phyloP scores from a whole-genome alignment of 345 rosid genomes.

The Corymbia maculata region DNA sequence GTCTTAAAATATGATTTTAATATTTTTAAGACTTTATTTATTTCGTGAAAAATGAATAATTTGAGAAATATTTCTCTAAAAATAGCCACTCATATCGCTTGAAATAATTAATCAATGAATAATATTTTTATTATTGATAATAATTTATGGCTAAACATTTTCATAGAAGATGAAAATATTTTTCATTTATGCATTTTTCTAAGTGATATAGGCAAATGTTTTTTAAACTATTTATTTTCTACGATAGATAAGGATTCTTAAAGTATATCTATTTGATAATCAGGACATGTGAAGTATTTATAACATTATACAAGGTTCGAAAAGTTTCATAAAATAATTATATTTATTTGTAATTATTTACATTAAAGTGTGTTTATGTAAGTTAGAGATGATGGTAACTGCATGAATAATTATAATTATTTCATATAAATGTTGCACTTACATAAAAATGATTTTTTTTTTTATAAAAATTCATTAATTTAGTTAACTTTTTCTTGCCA shows the following conservation, averaged over 20 bases:
- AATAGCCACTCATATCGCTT: rapidly evolving
- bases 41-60: no score
- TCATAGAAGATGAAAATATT: rapidly evolving
- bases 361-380: neutral
- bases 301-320: neutral
- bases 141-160: no score
- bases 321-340: neutral
- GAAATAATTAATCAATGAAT: no score
- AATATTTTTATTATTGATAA: no score
- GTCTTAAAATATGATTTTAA: neutral
- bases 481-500: neutral
- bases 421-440: neutral
- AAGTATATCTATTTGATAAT: neutral
- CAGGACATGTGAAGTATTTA: neutral
- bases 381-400: neutral
- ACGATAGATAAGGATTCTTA: rapidly evolving
- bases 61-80: no score
- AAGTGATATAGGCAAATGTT: rapidly evolving
- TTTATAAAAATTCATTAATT: neutral
- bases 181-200: no score
- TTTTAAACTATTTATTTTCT: no score
- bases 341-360: neutral
- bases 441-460: neutral
- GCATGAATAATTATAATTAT: neutral
- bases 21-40: neutral